These are phyloP conservation scores for Chrysanthemum seticuspe DNA, from an alignment of 129 eudicot genomes.

Conservation along the genomic window DNA sequence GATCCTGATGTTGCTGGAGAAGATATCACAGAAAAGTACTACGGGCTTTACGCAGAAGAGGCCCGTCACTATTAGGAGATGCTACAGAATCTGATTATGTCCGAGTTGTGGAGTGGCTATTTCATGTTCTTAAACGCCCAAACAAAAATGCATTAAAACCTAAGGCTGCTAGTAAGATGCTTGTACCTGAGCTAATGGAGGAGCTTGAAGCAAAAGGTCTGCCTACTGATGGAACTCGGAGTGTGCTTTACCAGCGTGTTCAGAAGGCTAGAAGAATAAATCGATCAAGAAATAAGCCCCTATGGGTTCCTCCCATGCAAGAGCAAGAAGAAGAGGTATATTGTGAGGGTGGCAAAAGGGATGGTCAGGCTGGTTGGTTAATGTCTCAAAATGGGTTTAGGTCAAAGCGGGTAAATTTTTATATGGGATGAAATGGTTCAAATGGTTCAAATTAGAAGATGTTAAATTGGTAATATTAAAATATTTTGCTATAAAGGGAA, in stretches of 20 bases:
- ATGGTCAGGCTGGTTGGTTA: background rate
- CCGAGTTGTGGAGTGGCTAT: slow-evolving; percentile 81
- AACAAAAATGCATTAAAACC: slow-evolving; percentile 74
- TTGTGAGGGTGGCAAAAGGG: background rate
- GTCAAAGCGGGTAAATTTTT: slow-evolving; percentile 5
- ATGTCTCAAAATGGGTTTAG: background rate
- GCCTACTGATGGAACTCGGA: slow-evolving; percentile 92
- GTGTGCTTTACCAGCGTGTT: slow-evolving; percentile 92
- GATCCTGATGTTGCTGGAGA: slow-evolving; percentile 86
- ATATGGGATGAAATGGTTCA: background rate
- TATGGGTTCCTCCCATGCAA: slow-evolving; percentile 94
- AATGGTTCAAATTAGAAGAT: too few species aligned
- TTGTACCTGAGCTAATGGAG: slow-evolving; percentile 80
- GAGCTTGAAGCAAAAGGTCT: slow-evolving; percentile 95
- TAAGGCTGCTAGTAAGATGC: slow-evolving; percentile 97
- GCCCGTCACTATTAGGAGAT: slow-evolving; percentile 71
- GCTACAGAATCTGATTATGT: slow-evolving; percentile 69
- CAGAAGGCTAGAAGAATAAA: slow-evolving; percentile 98
- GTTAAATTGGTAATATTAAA: background rate
- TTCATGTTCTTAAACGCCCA: slow-evolving; percentile 80
- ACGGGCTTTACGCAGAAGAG: slow-evolving; percentile 69
- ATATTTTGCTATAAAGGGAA: background rate
- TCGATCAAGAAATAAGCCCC: slow-evolving; percentile 88
- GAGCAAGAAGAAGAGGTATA: slow-evolving; percentile 97
- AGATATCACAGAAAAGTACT: slow-evolving; percentile 75